Evolutionary conservation across 148 eudicot genomes (phyloP).

Genomic region (Mesembryanthemum crystallinum): DNA sequence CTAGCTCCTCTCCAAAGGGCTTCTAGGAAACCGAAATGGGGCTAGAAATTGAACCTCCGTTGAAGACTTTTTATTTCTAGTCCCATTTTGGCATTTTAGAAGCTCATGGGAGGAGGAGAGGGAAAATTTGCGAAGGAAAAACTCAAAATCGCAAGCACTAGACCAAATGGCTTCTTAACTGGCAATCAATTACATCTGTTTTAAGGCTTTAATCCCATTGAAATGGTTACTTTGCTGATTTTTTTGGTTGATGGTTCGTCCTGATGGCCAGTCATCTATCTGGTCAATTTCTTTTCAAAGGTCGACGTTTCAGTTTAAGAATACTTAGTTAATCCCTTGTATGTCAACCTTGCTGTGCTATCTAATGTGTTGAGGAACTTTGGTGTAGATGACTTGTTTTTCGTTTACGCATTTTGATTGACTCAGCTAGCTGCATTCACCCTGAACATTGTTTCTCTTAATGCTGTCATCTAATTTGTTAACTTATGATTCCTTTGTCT

Average conservation of each 20-base stretch:
- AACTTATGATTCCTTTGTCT: conserved; percentile 4
- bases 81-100: no score
- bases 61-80: no score
- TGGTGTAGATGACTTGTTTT: neutral
- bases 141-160: no score
- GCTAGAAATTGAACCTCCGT: no score
- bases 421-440: neutral
- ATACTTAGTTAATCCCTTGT: neutral
- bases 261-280: neutral
- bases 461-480: neutral
- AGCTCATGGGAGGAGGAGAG: no score
- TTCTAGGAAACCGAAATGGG: no score
- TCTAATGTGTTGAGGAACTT: neutral
- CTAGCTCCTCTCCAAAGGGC: no score
- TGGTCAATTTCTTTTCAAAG: neutral
- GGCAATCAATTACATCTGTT: neutral
- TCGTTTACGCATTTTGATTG: neutral
- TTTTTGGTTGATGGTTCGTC: neutral
- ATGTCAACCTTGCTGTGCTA: neutral
- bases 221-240: neutral
- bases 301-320: neutral
- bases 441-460: neutral
- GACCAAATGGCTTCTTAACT: no score
- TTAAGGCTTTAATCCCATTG: neutral
- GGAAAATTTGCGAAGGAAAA: no score